Evolutionary conservation across 805 yeast genomes (phyloP).

Genomic region (Monosporozyma unispora): DNA sequence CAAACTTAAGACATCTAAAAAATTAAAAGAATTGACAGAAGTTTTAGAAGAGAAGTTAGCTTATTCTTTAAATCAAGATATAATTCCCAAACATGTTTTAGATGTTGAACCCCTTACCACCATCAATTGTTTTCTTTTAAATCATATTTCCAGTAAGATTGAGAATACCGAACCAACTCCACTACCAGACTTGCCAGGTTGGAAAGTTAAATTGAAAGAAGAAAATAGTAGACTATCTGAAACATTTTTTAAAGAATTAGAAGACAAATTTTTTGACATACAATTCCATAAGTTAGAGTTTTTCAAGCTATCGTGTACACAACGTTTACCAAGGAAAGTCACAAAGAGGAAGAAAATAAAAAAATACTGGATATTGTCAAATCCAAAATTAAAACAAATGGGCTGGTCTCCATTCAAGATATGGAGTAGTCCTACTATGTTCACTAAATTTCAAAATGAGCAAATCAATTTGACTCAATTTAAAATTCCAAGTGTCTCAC

Average conservation of each 20-base stretch:
- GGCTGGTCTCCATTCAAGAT: constrained; percentile 18
- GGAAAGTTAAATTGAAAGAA: background rate
- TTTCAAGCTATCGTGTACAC: constrained; percentile 8
- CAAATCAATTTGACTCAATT: background rate
- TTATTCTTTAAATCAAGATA: background rate
- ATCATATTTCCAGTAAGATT: no score
- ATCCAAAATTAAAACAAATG: constrained; percentile 7
- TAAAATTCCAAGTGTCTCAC: background rate
- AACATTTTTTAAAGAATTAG: constrained; percentile 1
- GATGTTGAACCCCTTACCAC: background rate
- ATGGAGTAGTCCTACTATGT: background rate
- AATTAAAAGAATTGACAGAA: background rate
- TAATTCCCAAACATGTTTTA: background rate
- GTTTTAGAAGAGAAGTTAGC: background rate
- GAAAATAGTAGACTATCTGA: background rate
- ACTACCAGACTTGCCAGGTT: background rate
- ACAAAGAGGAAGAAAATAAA: background rate
- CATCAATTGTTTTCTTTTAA: no score
- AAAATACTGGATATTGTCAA: constrained; percentile 13
- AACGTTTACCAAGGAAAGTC: background rate
- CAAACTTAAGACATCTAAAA: background rate
- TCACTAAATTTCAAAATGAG: background rate
- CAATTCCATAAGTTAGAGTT: constrained; percentile 16
- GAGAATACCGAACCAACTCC: background rate
- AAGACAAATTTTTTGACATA: constrained; percentile 8